These are phyloP conservation scores for Bromus sterilis DNA, from an alignment of 176 grass and related monocot genomes.

Conservation along the genomic window DNA sequence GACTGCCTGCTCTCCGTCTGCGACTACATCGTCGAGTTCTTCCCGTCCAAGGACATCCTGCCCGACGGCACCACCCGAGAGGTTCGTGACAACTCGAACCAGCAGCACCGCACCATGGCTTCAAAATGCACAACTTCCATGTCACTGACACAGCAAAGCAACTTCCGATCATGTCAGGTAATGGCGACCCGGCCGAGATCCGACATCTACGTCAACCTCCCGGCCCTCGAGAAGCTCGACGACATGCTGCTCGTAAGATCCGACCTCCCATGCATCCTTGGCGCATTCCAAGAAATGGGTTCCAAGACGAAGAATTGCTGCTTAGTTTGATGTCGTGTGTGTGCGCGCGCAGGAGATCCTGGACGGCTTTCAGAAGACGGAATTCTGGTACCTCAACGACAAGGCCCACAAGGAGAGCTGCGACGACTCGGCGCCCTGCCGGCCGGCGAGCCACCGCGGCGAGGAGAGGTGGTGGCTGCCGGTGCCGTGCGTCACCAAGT, in stretches of 20 bases:
- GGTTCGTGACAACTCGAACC: neutral
- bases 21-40: constrained; percentile 81
- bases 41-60: constrained; percentile 59
- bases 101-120: too few relatives aligned
- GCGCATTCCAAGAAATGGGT: neutral
- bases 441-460: constrained; percentile 34
- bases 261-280: neutral
- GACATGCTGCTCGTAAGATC: constrained; percentile 76
- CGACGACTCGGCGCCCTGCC: constrained; percentile 26
- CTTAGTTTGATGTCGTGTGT: neutral
- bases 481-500: constrained; percentile 58
- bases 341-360: constrained; percentile 48
- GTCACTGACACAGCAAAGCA: neutral
- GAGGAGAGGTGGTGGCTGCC: constrained; percentile 90
- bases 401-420: constrained; percentile 25
- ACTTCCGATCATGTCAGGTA: constrained; percentile 35
- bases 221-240: constrained; percentile 83
- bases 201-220: constrained; percentile 86
- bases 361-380: constrained; percentile 78
- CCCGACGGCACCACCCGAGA: constrained; percentile 52
- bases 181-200: constrained; percentile 65
- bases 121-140: too few relatives aligned
- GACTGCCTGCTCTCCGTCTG: constrained; percentile 78
- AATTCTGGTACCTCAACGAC: constrained; percentile 86
- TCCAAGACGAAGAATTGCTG: neutral